phyloP scores from a whole-genome alignment of 306 rosid genomes.

The Cotoneaster glaucophyllus region DNA sequence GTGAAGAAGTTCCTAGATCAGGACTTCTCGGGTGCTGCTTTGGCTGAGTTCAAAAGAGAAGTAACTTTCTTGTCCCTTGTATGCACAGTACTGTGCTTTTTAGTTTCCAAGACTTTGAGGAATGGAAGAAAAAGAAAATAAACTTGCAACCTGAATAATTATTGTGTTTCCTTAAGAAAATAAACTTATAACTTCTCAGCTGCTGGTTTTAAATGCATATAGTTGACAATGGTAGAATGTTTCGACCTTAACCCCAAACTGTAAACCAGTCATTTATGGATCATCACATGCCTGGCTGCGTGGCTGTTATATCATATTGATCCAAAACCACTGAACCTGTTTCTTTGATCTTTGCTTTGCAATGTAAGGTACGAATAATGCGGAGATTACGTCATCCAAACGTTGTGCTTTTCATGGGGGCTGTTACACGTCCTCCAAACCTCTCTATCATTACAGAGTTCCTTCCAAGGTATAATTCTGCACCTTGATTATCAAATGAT shows the following conservation, averaged over 20 bases:
- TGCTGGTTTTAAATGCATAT: too few relatives aligned
- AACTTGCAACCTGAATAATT: not conserved
- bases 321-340: slow-evolving; percentile 5
- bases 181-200: not conserved
- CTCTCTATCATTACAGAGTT: slow-evolving; percentile 94
- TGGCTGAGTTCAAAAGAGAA: slow-evolving; percentile 98
- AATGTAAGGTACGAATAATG: slow-evolving; percentile 86
- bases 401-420: slow-evolving; percentile 97
- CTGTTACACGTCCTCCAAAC: slow-evolving; percentile 95
- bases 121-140: slow-evolving; percentile 4
- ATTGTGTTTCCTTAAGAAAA: not conserved
- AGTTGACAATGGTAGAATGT: not conserved
- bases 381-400: slow-evolving; percentile 96
- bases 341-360: slow-evolving; percentile 23
- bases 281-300: not conserved
- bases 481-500: not conserved
- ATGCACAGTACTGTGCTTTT: slow-evolving; percentile 7
- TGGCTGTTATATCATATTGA: not conserved
- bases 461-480: slow-evolving; percentile 74
- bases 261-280: not conserved
- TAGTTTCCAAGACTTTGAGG: slow-evolving; percentile 2
- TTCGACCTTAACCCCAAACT: not conserved
- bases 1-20: slow-evolving; percentile 98
- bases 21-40: slow-evolving; percentile 98
- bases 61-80: slow-evolving; percentile 37